Conservation (phyloP, 306 rosid species). For the Hippophae rhamnoides region DNA sequence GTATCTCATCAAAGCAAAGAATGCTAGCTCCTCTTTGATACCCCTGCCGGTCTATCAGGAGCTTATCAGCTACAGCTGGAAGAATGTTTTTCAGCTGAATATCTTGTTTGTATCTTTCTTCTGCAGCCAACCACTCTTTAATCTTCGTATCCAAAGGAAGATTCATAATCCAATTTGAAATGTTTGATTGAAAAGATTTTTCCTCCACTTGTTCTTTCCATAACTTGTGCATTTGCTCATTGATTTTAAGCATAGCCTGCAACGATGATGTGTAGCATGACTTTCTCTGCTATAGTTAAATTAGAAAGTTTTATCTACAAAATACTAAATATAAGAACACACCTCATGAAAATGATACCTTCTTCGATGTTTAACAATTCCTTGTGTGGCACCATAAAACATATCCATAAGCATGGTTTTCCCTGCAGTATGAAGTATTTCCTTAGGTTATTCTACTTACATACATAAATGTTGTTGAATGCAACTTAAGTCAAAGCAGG, state of each 20-base stretch:
- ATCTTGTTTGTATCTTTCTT: constrained; percentile 83
- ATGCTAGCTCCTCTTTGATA: constrained; percentile 70
- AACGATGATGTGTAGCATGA: constrained; percentile 15
- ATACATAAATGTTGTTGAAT: not conserved
- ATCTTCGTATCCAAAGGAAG: constrained; percentile 75
- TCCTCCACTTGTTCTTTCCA: constrained; percentile 76
- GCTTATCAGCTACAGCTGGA: constrained; percentile 80
- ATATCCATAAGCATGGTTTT: constrained; percentile 99
- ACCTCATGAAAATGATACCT: constrained; percentile 97
- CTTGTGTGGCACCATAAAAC: constrained; percentile 78
- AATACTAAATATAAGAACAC: constrained; percentile 23
- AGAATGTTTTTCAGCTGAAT: constrained; percentile 83
- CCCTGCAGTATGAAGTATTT: constrained; percentile 37
- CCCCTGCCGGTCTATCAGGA: constrained; percentile 50
- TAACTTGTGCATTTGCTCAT: constrained; percentile 89
- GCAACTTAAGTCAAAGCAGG: not conserved
- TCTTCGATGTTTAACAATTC: constrained; percentile 71
- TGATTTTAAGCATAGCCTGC: constrained; percentile 97
- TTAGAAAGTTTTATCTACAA: not conserved
- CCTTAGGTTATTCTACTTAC: not conserved
- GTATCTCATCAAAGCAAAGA: constrained; percentile 96
- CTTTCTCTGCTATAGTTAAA: constrained; percentile 11
- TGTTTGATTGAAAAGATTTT: constrained; percentile 56
- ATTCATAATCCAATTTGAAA: constrained; percentile 79
- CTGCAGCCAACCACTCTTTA: constrained; percentile 88